Evolutionary conservation across 1,284 basidiomycete genomes (phyloP).

Genomic region (Kwoniella shivajii): DNA sequence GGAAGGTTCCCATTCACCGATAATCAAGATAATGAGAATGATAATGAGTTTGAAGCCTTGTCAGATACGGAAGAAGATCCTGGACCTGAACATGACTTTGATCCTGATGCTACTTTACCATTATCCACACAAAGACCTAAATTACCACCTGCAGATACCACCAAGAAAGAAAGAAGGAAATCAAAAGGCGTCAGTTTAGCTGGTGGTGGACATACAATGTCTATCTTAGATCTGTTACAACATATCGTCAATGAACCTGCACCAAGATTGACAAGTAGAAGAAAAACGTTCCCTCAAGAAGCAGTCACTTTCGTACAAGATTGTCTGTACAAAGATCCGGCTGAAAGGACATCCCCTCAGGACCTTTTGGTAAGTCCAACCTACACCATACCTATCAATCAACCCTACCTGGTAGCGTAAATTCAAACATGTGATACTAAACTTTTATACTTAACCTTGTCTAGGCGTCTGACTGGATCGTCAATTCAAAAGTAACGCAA

Average conservation of each 20-base stretch:
- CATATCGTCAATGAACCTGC: constrained; percentile 98
- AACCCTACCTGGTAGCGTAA: no score
- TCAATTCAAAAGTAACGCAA: constrained; percentile 34
- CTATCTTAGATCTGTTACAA: constrained; percentile 92
- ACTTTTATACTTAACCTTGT: not conserved
- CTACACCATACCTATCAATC: not conserved
- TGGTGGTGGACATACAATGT: constrained; percentile 91
- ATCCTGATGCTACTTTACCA: constrained; percentile 50
- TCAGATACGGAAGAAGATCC: constrained; percentile 50
- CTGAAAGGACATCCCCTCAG: constrained; percentile 73
- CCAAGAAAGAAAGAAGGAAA: constrained; percentile 55
- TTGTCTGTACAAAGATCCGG: constrained; percentile 82
- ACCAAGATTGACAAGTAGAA: constrained; percentile 66
- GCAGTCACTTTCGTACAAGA: constrained; percentile 79
- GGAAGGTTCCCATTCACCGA: constrained; percentile 91
- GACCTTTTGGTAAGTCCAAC: constrained; percentile 64
- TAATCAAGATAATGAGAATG: constrained; percentile 62
- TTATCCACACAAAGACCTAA: constrained; percentile 38
- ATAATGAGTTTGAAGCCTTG: not conserved
- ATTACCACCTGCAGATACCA: constrained; percentile 14
- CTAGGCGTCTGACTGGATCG: constrained; percentile 47
- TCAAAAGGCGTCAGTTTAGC: constrained; percentile 77
- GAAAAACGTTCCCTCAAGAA: constrained; percentile 61
- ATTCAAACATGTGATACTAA: not conserved
- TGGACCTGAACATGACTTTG: constrained; percentile 48